Conservation (phyloP, 75 land plant genomes). For the Cunninghamia lanceolata region DNA sequence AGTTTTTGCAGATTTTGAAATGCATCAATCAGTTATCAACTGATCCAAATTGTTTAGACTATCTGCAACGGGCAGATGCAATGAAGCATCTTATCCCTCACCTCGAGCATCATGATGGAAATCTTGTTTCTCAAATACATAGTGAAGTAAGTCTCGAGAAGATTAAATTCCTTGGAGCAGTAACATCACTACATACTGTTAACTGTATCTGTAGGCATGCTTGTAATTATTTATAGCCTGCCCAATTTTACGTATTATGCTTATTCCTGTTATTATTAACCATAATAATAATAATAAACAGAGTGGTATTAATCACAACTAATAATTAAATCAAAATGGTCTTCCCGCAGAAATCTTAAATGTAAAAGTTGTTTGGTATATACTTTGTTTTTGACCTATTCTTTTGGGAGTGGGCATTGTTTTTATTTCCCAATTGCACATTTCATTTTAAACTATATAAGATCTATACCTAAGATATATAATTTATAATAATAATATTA, state of each 20-base stretch:
- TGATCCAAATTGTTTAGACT: slow-evolving; percentile 89
- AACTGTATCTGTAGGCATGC: background rate
- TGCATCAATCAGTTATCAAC: slow-evolving; percentile 92
- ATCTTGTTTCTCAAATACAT: slow-evolving; percentile 81
- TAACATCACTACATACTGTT: background rate
- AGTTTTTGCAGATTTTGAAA: slow-evolving; percentile 60
- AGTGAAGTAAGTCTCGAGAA: slow-evolving; percentile 51
- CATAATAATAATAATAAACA: too few relatives aligned
- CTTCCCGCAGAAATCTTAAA: background rate
- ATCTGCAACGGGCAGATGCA: slow-evolving; percentile 96
- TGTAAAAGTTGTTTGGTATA: too few relatives aligned
- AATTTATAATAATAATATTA: too few relatives aligned
- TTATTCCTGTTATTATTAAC: background rate
- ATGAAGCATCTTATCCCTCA: slow-evolving; percentile 95
- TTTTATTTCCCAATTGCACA: background rate
- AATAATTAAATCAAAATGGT: background rate
- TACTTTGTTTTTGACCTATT: too few relatives aligned
- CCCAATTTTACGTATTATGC: background rate
- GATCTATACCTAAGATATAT: background rate
- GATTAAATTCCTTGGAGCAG: background rate
- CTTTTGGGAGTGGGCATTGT: background rate
- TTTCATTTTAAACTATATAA: background rate
- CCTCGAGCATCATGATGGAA: slow-evolving; percentile 83
- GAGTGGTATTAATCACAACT: background rate
- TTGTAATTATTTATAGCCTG: background rate